Base-by-base conservation (phyloP, 345 rosid genomes). In the Syzygium grande region DNA sequence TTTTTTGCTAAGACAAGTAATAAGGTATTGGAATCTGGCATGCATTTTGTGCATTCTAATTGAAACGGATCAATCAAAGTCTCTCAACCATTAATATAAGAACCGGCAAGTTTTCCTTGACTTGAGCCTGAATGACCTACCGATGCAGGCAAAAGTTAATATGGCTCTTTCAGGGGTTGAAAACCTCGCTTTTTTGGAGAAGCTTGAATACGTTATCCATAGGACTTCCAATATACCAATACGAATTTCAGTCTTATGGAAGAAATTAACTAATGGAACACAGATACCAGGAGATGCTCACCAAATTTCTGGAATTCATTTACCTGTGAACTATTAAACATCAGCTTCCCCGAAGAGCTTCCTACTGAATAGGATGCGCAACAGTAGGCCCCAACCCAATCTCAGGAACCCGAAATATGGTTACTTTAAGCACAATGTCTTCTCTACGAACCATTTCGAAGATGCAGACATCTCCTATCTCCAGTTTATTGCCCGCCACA, bases 391-490 rank as follows among this genome's bases (percentile, higher is more conserved):
- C 49, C 46, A 19, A 34, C 25, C 79, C 53, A 61, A 65, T 29
- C 51, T 86, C 52, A 77, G 61, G 51, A 34, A 49, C 84, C 13
- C 84, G 88, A 85, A 85, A 88, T 30, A 88, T 84, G 29, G 86
- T 53, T 22, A 85, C 88, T 51, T 88, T 88, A 27, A 90, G 85
- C 68, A 88, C 68, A 84, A 85, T 5, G 15, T 87, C 80, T 8
- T 79, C 23, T 63, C 11, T 56, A 49, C 11, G 46, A 17, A 86
- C 34, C 58, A 89, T 53, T 84, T 91, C 92, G 22, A 89, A 91
- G 53, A 86, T 80, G 84, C 89, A 88, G 25, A 85, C 77, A 86
- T 91, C 90, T 13, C 91, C 89, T 52, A n/a, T 88, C 61, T 54
- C 51, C 92, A 91, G 86, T 14, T 85, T 68, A 49, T 89, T 83